Evolutionary conservation across 805 yeast genomes (phyloP), one percentile per base, ranked within the genome.

Genomic region (Ogataea neopini): DNA sequence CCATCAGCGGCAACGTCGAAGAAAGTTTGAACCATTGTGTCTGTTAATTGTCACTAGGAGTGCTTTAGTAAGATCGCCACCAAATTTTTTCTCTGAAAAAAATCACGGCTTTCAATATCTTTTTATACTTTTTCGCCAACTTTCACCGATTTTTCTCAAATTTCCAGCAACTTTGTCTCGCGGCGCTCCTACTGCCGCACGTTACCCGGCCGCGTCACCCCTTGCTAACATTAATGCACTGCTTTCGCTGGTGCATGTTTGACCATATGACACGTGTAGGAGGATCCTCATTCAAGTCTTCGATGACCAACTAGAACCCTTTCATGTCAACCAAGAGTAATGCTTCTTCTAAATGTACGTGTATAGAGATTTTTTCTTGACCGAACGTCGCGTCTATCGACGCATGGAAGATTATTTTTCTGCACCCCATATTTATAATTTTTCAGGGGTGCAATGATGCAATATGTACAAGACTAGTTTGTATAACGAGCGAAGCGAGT

Each of bases 1-100:
- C 69, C 67, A 49, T 66, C 64, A 52, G 68, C 72, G 48, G 75
- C 62, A 54, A 72, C 61, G 58, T 72, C 77, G 60, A 72, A 72
- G 67, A 58, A 72, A 45, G 74, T 72, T 52, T 68, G 61, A 43
- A 39, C 47, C 57, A 53, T 51, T 38, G 48, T 52, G 44, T 38
- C 18, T 39, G 17, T 15, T 28, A 26, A n/a, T 3, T 17, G 37
- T 34, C 23, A 10, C 19, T 17, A 6, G 17, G 23, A 13, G 10
- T 7, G 37, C 19, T 10, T 9, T 13, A 7, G 10, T 14, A 7
- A n/a, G 37, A 34, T 34, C 37, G 37, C 37, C 37, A 18, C 37
- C 25, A 23, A 15, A 15, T 9, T 11, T 22, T 37, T 37, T 37
- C 25, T 37, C n/a, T 14, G 8, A 5, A 22, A 22, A 22, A 22